Base-by-base conservation (phyloP, 352 stramenopile genomes). In the Phytophthora sp. region DNA sequence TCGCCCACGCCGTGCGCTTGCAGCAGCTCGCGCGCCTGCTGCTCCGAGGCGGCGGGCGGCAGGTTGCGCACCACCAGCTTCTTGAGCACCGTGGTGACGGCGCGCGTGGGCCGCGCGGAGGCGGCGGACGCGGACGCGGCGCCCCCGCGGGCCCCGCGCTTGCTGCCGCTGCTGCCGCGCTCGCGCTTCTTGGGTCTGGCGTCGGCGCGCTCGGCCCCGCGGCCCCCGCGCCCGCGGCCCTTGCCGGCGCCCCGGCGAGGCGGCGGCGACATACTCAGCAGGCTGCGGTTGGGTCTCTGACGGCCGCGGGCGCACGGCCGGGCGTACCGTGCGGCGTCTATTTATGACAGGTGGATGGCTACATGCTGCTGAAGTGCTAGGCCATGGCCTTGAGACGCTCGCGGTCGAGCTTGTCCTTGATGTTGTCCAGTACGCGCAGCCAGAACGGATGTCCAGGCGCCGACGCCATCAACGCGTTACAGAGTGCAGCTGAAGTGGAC, bases 1-100 rank as follows among this genome's bases (percentile, higher is more conserved):
- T 59, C 44, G 6, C 53, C 44, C 18, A 84, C 77, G 34, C 74
- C 79, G 15, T 80, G 62, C 27, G 58, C 21, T 28, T 75, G 59
- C 9, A 91, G 46, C 45, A 89, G 54, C 31, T 62, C 44, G 13
- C 56, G 43, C 37, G 77, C 61, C 20, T 77, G 62, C 24, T 82
- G 59, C 43, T 88, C 72, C 20, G 69, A 62, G 20, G 69, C 74
- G 8, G 60, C 54, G 42, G 84, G 51, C 15, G 82, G 84, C 34
- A 94, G 82, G 46, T 92, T 86, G 54, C 81, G 82, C 27, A 94
- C 56, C 41, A 92, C 57, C 30, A 94, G 51, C 52, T 94, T 94
- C 56, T 82, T 81, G 46, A 79, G 70, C 17, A 87, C 69, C 1
- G 79, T 71, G 38, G 63, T 77, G n/a, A 77, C 63, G 6, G 69